Percentiles rank a stretch among this genome's conserved stretches.
Conservation (phyloP, 129 eudicot genomes). For the Centrapalus pauciflorus region DNA sequence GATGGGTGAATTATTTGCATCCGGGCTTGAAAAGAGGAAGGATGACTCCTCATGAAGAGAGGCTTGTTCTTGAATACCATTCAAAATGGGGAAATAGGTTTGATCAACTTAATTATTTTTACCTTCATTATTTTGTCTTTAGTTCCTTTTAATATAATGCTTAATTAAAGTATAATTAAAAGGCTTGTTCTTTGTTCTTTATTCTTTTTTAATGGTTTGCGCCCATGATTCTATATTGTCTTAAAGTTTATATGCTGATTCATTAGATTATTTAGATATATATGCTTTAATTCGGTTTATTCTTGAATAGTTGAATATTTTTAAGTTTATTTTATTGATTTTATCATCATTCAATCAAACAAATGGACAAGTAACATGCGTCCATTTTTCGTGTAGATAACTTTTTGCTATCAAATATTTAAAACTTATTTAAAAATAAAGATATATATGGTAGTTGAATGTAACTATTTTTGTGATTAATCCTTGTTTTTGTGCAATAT, state of each 20-base stretch:
- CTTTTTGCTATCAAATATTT: too few species aligned
- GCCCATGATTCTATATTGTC: slow-evolving; percentile 1
- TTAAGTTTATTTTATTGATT: not conserved
- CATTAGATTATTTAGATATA: slow-evolving; percentile 14
- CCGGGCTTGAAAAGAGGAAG: slow-evolving; percentile 90
- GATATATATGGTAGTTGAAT: too few species aligned
- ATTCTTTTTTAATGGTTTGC: slow-evolving; percentile 20
- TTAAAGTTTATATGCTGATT: slow-evolving; percentile 31
- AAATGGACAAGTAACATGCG: too few species aligned
- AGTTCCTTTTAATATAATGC: not conserved
- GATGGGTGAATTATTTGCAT: slow-evolving; percentile 94
- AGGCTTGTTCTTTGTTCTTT: slow-evolving; percentile 19
- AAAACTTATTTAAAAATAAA: too few species aligned
- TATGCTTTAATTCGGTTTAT: slow-evolving; percentile 22
- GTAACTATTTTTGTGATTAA: not conserved
- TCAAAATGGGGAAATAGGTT: slow-evolving; percentile 96
- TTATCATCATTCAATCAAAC: too few species aligned
- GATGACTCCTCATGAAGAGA: slow-evolving; percentile 90
- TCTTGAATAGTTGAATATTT: not conserved
- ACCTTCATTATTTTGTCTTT: not conserved
- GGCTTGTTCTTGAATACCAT: slow-evolving; percentile 78
- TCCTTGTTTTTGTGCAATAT: not conserved
- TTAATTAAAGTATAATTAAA: not conserved
- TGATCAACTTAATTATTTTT: slow-evolving; percentile 16
- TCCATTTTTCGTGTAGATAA: too few species aligned